These are phyloP conservation scores for Talaromyces sp. DNA, from an alignment of 2,329 filamentous ascomycete genomes.

Conservation along the genomic window DNA sequence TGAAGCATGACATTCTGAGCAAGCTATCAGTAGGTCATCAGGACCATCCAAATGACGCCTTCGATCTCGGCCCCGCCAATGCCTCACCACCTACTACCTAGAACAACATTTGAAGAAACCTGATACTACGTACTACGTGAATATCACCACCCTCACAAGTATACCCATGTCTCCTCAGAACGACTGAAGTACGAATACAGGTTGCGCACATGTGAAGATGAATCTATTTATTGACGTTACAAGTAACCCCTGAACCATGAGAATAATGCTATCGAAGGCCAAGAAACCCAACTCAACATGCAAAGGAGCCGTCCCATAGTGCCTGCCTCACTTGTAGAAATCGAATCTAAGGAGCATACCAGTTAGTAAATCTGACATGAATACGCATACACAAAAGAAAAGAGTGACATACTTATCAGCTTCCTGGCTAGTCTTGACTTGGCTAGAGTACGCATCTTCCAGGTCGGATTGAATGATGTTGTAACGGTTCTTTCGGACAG, in stretches of 20 bases:
- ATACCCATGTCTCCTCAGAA: neutral
- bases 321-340: constrained; percentile 66
- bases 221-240: constrained; percentile 4
- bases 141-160: neutral
- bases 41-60: neutral
- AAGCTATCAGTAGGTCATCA: neutral
- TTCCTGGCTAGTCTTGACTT: constrained; percentile 81
- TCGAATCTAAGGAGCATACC: constrained; percentile 67
- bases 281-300: constrained; percentile 22
- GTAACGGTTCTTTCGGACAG: constrained; percentile 95
- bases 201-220: constrained; percentile 13
- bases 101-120: neutral
- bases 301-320: neutral
- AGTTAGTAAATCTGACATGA: constrained; percentile 41
- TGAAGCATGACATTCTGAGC: neutral
- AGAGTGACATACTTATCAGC: constrained; percentile 53
- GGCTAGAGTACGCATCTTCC: constrained; percentile 93
- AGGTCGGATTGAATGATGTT: constrained; percentile 98
- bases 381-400: neutral
- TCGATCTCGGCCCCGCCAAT: neutral
- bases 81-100: neutral
- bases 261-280: neutral
- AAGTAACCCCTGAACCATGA: neutral
- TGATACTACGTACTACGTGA: neutral
- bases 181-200: constrained; percentile 12